Base-by-base conservation (phyloP, 208 protist genomes). In the Leishmania mexicana region DNA sequence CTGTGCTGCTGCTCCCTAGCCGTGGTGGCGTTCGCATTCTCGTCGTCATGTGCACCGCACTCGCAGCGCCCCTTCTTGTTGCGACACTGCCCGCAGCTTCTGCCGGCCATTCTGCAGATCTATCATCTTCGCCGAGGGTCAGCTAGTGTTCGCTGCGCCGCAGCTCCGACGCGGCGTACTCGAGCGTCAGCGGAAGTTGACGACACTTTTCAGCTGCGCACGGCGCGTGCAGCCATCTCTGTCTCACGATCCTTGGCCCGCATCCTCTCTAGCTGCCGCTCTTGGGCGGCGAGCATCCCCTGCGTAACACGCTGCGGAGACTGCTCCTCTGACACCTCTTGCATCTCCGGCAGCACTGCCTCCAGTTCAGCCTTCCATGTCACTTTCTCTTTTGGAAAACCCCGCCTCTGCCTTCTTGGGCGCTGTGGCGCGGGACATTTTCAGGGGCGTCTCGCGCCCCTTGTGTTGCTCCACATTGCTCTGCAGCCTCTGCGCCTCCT, bases 81-180 rank as follows among this genome's bases (percentile, higher is more conserved):
- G 85, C 40, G 89, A 68, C 81, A 76, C 17, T 60, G 65, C 76
- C 5, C 81, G 76, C 35, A 92, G 81, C 58, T 38, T 76, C 79
- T 88, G 86, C 17, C 84, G 84, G 35, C 90, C 86, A 35, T 81
- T 81, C 68, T 88, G 84, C 64, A 78, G 57, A 40, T 83, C 75
- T 47, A 67, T 82, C 85, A 47, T 86, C 85, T 73, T 91, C 86
- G 10, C 83, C 75, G 10, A 75, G 77, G 2, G 76, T 62, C 71
- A 88, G 85, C 13, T 79, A 68, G 35, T 81, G 86, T 28, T 87
- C 78, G 38, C 75, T 87, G 73, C 82, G 84, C 42, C 65, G 76
- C 45, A 85, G 82, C 80, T 85, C 78, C 42, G 70, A 49, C 24
- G 81, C 67, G 17, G 83, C 42, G 38, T 87, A 80, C 57, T 81